A percentile compares a stretch with the other conserved stretches of the same genome.
These are phyloP conservation scores for Kodamaea sagamina DNA, from an alignment of 805 yeast genomes.

Conservation along the genomic window DNA sequence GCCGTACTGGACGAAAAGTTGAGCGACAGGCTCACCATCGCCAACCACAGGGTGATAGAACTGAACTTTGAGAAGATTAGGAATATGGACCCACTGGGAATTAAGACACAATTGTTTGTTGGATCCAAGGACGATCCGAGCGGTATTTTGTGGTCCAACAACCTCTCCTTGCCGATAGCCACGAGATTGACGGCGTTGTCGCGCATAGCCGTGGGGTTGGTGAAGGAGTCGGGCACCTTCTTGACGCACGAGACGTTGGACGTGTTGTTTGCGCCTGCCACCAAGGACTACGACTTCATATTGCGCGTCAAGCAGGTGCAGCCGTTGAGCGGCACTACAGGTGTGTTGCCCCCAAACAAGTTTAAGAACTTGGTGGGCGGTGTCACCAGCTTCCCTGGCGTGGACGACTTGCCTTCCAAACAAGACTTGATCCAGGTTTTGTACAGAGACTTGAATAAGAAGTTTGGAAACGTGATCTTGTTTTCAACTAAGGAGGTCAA, in stretches of 20 bases:
- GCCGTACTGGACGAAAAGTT: slow-evolving; percentile 40
- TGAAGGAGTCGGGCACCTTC: slow-evolving; percentile 45
- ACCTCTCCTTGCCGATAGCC: slow-evolving; percentile 69
- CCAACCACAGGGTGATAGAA: slow-evolving; percentile 61
- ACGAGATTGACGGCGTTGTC: slow-evolving; percentile 86
- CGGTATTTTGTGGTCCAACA: slow-evolving; percentile 80
- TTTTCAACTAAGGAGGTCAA: slow-evolving; percentile 64
- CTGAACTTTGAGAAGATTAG: slow-evolving; percentile 68
- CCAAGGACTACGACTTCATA: slow-evolving; percentile 81
- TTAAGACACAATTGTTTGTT: slow-evolving; percentile 76
- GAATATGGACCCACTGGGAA: slow-evolving; percentile 76
- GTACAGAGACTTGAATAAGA: slow-evolving; percentile 58
- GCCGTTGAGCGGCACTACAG: slow-evolving; percentile 44
- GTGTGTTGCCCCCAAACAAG: slow-evolving; percentile 53
- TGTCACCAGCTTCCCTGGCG: slow-evolving; percentile 43
- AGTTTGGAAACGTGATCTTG: slow-evolving; percentile 66
- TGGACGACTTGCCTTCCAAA: slow-evolving; percentile 41
- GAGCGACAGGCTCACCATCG: slow-evolving; percentile 62
- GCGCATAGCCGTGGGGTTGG: slow-evolving; percentile 64
- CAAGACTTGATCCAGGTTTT: slow-evolving; percentile 65
- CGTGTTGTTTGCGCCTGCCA: slow-evolving; percentile 75
- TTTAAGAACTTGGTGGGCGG: slow-evolving; percentile 62
- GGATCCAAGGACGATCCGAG: slow-evolving; percentile 84
- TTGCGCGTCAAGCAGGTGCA: slow-evolving; percentile 58
- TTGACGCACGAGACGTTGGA: slow-evolving; percentile 41